phyloP scores from a whole-genome alignment of 257 asterid species.

The Leptodermis oblonga region DNA sequence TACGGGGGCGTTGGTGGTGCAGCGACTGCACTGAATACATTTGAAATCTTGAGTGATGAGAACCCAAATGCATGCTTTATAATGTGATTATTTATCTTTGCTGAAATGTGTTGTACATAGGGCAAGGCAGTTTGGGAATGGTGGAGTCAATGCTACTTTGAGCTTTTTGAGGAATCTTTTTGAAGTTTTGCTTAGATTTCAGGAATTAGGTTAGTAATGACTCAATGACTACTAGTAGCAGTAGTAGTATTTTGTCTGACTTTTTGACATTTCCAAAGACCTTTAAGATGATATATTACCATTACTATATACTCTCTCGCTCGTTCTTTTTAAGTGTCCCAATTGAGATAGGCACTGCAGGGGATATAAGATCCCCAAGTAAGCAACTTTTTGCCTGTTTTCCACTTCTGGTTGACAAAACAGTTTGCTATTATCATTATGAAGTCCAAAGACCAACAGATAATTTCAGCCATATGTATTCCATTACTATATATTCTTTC shows the following conservation, averaged over 20 bases:
- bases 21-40: conserved; percentile 45
- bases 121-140: not conserved
- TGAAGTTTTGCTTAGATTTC: conserved; percentile 18
- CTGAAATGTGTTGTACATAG: conserved; percentile 10
- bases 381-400: not conserved
- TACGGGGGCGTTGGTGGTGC: conserved; percentile 21
- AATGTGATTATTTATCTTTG: conserved; percentile 49
- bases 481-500: no score
- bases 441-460: no score
- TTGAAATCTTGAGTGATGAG: conserved; percentile 75
- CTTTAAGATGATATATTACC: not conserved
- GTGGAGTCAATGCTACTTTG: conserved; percentile 8
- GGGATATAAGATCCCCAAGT: no score
- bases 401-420: no score
- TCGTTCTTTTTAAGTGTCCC: no score
- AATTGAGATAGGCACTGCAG: no score
- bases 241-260: no score
- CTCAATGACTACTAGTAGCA: conserved; percentile 10
- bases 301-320: not conserved
- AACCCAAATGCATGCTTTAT: conserved; percentile 66
- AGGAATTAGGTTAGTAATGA: conserved; percentile 12
- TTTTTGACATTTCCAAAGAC: not conserved
- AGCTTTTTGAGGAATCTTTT: conserved; percentile 9
- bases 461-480: no score
- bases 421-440: no score